Base-by-base conservation (phyloP, 1,139 yeast species). In the Kurtzmaniella quercitrusa region DNA sequence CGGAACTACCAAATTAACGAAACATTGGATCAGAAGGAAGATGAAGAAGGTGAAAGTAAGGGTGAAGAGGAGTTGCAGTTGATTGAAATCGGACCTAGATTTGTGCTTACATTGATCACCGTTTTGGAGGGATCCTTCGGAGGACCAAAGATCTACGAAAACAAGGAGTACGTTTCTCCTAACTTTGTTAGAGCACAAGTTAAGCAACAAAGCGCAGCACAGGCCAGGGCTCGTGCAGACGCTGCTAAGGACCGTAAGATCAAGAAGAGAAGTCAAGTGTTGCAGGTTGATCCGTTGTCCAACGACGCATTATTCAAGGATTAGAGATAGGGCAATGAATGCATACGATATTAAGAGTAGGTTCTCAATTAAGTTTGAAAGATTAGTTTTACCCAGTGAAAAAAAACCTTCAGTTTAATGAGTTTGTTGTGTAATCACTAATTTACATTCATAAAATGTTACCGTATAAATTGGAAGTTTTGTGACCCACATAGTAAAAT, bases 101-200 rank as follows among this genome's bases (percentile, higher is more conserved):
- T 91, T 54, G 98, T 94, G 33, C 76, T 94, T 70, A 93, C 98
- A 3, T 82, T 87, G 53, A 91, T 93, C 53, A 84, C 95, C 47
- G 83, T 93, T 42, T 76, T 93, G 51, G 98, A 93, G 67, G 99
- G 98, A 40, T 88, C 98, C 2, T 94, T 93, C 58, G 95, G 97
- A 44, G 98, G 99, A 18, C 97, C 98, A 49, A 89, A 93, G 74
- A 88, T 93, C 52, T 93, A 88, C 68, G 98, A 93, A 61, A 93
- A 93, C 72, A 91, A 88, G 73, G 95, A 93, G 66, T 93, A 88
- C 63, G 96, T 93, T 41, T 87, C 96, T 46, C 98, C 98, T 51
- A 93, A 93, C 73, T 82, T 87, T 52, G 95, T 86, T 42, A 84
- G 98, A 70, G 89, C 98, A 12, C 97, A 91, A 72, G 51, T 76